Percentiles rank a stretch among this genome's conserved stretches.
phyloP scores from a whole-genome alignment of 2,329 filamentous ascomycete genomes.

The Xylariaceae sp. region DNA sequence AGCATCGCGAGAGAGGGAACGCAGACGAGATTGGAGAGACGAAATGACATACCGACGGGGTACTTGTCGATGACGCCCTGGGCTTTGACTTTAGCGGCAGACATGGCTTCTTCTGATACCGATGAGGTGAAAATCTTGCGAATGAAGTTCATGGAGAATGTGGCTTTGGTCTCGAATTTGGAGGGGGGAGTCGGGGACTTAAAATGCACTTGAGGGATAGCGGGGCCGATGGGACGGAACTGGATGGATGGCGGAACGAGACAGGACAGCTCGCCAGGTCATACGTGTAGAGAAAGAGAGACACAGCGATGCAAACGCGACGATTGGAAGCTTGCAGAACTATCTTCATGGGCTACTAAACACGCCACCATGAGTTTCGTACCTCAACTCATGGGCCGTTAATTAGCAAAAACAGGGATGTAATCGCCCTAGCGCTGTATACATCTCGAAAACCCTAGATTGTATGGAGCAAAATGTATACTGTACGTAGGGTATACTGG shows the following conservation, averaged over 20 bases:
- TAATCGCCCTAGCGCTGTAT: no score
- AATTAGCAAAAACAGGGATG: no score
- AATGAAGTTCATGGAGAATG: conserved; percentile 44
- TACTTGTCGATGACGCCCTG: conserved; percentile 86
- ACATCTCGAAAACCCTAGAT: no score
- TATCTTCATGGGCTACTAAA: no score
- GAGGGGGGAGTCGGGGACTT: not conserved
- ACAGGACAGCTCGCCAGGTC: not conserved
- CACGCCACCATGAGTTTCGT: no score
- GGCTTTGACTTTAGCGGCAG: conserved; percentile 77
- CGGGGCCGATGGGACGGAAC: not conserved
- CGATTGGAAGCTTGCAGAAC: no score
- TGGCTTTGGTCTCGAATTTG: conserved; percentile 1
- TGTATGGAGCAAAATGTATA: no score
- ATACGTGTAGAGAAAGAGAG: no score
- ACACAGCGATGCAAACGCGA: no score
- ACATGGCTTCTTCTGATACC: conserved; percentile 64
- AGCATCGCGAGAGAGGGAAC: not conserved
- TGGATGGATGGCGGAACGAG: not conserved
- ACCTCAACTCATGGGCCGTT: no score
- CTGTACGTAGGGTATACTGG: no score
- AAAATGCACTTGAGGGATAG: not conserved
- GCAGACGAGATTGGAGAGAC: conserved; percentile 1
- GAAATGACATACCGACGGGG: conserved; percentile 61
- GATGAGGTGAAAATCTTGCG: conserved; percentile 65